Evolutionary conservation across 306 rosid genomes (phyloP).

Genomic region (Dryas drummondii): DNA sequence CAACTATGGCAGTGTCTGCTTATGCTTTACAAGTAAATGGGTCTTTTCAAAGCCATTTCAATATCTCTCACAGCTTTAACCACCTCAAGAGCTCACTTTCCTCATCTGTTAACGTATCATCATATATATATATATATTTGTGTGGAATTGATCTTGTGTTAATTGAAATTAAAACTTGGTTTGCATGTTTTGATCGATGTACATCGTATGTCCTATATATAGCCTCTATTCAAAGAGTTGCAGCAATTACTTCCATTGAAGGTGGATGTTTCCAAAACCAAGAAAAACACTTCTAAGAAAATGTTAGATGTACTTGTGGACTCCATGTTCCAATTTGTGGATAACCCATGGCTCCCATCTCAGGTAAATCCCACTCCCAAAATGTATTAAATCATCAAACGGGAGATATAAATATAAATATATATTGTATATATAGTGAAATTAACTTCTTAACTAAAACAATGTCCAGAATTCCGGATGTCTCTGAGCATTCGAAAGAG

Average conservation of each 20-base stretch:
- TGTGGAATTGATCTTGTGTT: too few species aligned
- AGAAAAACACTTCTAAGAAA: constrained; percentile 21
- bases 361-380: constrained; percentile 36
- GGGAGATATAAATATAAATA: background rate
- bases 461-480: too few species aligned
- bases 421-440: too few species aligned
- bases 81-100: constrained; percentile 16
- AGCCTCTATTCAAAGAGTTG: constrained; percentile 8
- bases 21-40: background rate
- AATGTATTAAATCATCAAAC: too few species aligned
- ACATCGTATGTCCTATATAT: too few species aligned
- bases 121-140: background rate
- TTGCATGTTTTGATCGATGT: too few species aligned
- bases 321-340: constrained; percentile 48
- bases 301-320: constrained; percentile 50
- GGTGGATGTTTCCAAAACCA: constrained; percentile 4
- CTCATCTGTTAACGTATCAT: constrained; percentile 18
- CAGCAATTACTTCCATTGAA: background rate
- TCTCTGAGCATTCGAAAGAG: too few species aligned
- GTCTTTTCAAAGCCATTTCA: background rate
- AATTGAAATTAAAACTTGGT: too few species aligned
- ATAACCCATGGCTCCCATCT: constrained; percentile 52
- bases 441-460: too few species aligned
- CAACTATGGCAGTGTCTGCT: background rate
- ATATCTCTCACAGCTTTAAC: background rate